These are phyloP conservation scores for Ceratobasidium sp. DNA, from an alignment of 1,284 basidiomycete genomes.

Conservation along the genomic window DNA sequence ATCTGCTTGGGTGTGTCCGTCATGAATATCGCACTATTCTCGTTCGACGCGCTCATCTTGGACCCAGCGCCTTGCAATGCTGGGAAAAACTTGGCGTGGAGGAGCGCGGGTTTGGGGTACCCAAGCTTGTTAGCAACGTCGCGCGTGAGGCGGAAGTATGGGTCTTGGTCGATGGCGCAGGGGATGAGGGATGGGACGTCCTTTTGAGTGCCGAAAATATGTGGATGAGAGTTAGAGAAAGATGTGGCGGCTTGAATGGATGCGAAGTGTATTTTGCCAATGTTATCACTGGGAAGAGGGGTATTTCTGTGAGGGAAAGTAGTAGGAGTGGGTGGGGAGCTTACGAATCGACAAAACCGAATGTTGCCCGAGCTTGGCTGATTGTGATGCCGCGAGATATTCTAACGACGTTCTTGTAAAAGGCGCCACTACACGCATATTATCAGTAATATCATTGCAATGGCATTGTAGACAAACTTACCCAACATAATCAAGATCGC, in stretches of 20 bases:
- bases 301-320: slow-evolving; percentile 1
- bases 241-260: slow-evolving; percentile 97
- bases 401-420: slow-evolving; percentile 95
- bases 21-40: slow-evolving; percentile 95
- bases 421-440: slow-evolving; percentile 72
- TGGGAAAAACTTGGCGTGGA: slow-evolving; percentile 98
- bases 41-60: slow-evolving; percentile 98
- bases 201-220: slow-evolving; percentile 90
- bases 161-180: slow-evolving; percentile 98
- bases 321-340: slow-evolving; percentile 55
- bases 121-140: slow-evolving; percentile 95
- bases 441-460: background rate
- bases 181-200: slow-evolving; percentile 96
- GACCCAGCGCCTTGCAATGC: slow-evolving; percentile 97
- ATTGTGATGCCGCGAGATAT: slow-evolving; percentile 95
- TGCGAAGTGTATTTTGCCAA: slow-evolving; percentile 98
- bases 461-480: slow-evolving; percentile 51
- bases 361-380: slow-evolving; percentile 94
- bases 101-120: slow-evolving; percentile 93
- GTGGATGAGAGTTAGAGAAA: slow-evolving; percentile 98
- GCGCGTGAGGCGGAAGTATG: slow-evolving; percentile 97
- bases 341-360: slow-evolving; percentile 95
- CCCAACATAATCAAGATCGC: slow-evolving; percentile 88
- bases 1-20: slow-evolving; percentile 93
- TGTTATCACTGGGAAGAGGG: slow-evolving; percentile 84